phyloP scores from a whole-genome alignment of 306 rosid genomes.

The Vigna reflexopilosa region DNA sequence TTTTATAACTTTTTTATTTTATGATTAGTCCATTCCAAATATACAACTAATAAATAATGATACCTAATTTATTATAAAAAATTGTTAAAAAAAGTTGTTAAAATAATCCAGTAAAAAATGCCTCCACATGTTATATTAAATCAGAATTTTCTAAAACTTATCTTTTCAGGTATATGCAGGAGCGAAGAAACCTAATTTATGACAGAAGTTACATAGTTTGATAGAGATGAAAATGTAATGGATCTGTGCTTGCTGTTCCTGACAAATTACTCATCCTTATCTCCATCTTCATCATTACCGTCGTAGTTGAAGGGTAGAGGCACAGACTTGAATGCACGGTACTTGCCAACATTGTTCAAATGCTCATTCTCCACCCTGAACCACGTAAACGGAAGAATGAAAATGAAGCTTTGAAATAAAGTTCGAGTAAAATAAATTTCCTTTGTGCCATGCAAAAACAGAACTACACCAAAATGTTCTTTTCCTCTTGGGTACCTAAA shows the following conservation, averaged over 20 bases:
- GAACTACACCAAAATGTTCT: constrained; percentile 7
- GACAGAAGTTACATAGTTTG: no score
- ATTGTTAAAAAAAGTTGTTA: no score
- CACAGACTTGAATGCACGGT: constrained; percentile 78
- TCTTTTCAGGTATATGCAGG: no score
- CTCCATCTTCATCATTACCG: constrained; percentile 54
- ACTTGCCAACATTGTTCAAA: constrained; percentile 84
- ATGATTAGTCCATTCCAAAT: no score
- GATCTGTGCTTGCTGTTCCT: not conserved
- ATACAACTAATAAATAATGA: no score
- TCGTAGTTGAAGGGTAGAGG: constrained; percentile 78
- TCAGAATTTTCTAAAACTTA: no score
- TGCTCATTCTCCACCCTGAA: constrained; percentile 84
- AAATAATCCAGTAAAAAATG: no score
- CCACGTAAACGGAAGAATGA: not conserved
- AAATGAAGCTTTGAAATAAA: not conserved
- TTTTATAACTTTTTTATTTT: no score
- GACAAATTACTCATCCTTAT: constrained; percentile 47
- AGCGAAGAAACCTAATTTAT: no score
- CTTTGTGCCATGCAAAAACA: not conserved
- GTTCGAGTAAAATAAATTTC: not conserved
- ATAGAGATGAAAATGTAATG: no score
- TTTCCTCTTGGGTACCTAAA: constrained; percentile 54
- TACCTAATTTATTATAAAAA: no score
- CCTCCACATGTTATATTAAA: no score